Percentiles rank a stretch among this genome's conserved stretches.
Conservation (phyloP, 176 grass and related monocot genomes). For the Triticum monococcum region DNA sequence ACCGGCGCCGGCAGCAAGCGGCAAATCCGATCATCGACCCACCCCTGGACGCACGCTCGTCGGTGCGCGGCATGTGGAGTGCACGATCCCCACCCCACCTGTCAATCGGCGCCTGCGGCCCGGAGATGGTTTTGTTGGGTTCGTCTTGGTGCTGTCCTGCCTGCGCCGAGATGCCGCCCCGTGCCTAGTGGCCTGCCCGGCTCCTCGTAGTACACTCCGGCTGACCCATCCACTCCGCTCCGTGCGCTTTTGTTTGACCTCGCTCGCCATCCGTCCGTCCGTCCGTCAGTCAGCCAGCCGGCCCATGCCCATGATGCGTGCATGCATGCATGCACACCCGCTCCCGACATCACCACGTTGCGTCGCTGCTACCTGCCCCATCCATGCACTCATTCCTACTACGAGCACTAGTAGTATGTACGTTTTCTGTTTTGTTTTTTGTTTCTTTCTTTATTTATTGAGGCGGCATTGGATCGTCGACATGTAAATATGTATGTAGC, state of each 20-base stretch:
- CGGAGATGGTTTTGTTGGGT: not conserved
- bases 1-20: not conserved
- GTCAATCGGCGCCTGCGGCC: not conserved
- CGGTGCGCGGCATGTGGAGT: not conserved
- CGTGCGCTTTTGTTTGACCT: conserved; percentile 42
- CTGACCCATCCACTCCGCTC: not conserved
- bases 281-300: not conserved
- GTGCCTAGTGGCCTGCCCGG: not conserved
- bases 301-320: not conserved
- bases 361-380: not conserved
- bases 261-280: not conserved
- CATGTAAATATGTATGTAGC: not conserved
- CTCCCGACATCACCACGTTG: not conserved
- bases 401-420: too few species aligned
- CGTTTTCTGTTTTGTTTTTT: not conserved
- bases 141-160: not conserved
- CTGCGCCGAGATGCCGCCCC: not conserved
- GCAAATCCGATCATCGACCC: conserved; percentile 1
- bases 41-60: not conserved
- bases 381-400: not conserved
- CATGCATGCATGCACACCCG: not conserved
- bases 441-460: not conserved
- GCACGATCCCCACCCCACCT: too few species aligned
- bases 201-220: not conserved
- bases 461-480: not conserved